Evolutionary conservation across 352 stramenopile species (phyloP).

Genomic region (Phytophthora pistaciae): DNA sequence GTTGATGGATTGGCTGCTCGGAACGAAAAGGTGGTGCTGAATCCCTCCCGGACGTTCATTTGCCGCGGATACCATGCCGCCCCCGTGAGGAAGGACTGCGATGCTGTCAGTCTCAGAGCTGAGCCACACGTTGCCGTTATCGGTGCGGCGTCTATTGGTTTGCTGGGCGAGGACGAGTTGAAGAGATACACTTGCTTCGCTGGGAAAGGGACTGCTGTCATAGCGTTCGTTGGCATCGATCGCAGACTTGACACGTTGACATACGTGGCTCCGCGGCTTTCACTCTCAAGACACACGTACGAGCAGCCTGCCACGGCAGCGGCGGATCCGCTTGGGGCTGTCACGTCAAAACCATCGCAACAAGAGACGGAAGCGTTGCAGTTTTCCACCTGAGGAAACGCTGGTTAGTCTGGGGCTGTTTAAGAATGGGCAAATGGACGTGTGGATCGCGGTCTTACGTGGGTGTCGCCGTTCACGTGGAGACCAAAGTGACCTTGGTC

Average conservation of each 20-base stretch:
- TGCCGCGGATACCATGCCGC: slow-evolving; percentile 92
- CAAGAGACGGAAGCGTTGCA: slow-evolving; percentile 91
- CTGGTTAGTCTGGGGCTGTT: not conserved
- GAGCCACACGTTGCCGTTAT: slow-evolving; percentile 67
- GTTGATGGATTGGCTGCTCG: slow-evolving; percentile 87
- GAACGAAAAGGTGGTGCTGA: slow-evolving; percentile 91
- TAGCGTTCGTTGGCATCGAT: slow-evolving; percentile 57
- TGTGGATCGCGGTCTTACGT: slow-evolving; percentile 41
- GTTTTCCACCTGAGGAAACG: slow-evolving; percentile 76
- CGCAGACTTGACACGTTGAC: slow-evolving; percentile 45
- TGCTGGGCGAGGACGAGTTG: slow-evolving; percentile 11
- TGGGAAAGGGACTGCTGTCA: slow-evolving; percentile 45
- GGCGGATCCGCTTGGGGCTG: slow-evolving; percentile 11
- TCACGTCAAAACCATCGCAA: slow-evolving; percentile 73
- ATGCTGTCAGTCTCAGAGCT: slow-evolving; percentile 83
- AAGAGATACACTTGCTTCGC: slow-evolving; percentile 52
- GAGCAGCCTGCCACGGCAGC: slow-evolving; percentile 38
- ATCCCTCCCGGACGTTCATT: slow-evolving; percentile 92
- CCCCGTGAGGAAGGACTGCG: slow-evolving; percentile 74
- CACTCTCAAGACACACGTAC: slow-evolving; percentile 54
- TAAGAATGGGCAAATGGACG: not conserved
- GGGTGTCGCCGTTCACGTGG: slow-evolving; percentile 87
- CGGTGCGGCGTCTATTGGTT: slow-evolving; percentile 35
- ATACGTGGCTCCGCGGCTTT: slow-evolving; percentile 45
- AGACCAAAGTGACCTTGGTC: slow-evolving; percentile 93